Conservation (phyloP, 257 asterid genomes). For the Salvia hispanica region DNA sequence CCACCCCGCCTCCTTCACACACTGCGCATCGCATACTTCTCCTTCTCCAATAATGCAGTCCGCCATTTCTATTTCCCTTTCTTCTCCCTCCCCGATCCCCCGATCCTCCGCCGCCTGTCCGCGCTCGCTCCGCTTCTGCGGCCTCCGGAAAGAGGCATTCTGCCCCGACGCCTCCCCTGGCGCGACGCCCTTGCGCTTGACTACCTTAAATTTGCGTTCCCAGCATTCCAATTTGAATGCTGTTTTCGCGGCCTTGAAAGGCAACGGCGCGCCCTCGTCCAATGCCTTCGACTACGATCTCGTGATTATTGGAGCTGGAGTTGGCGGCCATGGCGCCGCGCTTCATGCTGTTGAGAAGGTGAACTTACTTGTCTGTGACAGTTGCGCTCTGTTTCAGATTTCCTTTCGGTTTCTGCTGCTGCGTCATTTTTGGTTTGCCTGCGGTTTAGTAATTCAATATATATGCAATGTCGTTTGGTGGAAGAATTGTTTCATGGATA, state of each 20-base stretch:
- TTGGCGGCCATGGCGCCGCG: slow-evolving; percentile 99
- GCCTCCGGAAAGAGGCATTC: slow-evolving; percentile 74
- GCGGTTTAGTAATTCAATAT: not conserved
- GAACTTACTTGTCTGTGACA: not conserved
- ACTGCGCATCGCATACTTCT: slow-evolving; percentile 15
- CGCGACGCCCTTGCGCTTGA: slow-evolving; percentile 38
- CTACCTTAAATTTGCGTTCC: slow-evolving; percentile 40
- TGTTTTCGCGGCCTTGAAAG: slow-evolving; percentile 53
- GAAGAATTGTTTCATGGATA: slow-evolving; percentile 3
- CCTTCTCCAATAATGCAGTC: slow-evolving; percentile 55
- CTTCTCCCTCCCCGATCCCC: slow-evolving; percentile 50
- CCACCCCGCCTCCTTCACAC: slow-evolving; percentile 19
- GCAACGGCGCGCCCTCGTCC: slow-evolving; percentile 58
- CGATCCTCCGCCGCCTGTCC: slow-evolving; percentile 58
- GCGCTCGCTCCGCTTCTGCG: slow-evolving; percentile 79
- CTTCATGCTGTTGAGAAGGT: slow-evolving; percentile 97
- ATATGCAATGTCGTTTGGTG: slow-evolving; percentile 15
- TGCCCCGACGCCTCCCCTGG: slow-evolving; percentile 36
- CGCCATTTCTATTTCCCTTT: slow-evolving; percentile 58
- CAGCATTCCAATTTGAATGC: slow-evolving; percentile 27
- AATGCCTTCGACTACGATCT: slow-evolving; percentile 82
- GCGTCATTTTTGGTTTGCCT: not conserved
- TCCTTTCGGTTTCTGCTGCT: slow-evolving; percentile 15
- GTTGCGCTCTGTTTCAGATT: slow-evolving; percentile 1
- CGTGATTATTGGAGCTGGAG: slow-evolving; percentile 95